Evolutionary conservation across 306 rosid species (phyloP).

Genomic region (Urtica urens): DNA sequence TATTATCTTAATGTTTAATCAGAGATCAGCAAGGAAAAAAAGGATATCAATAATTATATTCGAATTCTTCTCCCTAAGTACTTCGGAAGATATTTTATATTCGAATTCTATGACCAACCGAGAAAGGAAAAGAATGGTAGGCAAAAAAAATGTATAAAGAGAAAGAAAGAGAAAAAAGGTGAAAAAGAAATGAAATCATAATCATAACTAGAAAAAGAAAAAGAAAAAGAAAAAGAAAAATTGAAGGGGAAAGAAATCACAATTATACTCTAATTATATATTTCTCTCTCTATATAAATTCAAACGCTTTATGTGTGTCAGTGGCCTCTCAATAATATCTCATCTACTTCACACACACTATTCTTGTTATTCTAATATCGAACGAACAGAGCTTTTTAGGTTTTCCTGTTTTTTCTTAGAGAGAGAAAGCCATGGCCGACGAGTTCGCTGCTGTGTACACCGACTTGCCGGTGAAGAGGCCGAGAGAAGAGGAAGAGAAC

Average conservation of each 20-base stretch:
- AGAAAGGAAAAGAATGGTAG: too few species aligned
- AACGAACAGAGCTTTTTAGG: neutral
- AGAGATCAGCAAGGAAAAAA: too few species aligned
- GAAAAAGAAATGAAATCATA: too few species aligned
- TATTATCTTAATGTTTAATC: too few species aligned
- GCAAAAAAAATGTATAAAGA: too few species aligned
- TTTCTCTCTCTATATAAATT: neutral
- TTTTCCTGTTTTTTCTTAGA: neutral
- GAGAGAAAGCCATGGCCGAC: constrained; percentile 36
- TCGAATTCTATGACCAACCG: too few species aligned
- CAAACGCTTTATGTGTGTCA: neutral
- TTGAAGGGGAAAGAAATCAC: neutral
- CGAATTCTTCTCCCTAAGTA: too few species aligned
- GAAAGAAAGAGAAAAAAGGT: too few species aligned
- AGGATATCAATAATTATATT: too few species aligned
- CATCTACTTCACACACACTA: neutral
- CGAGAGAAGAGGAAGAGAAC: constrained; percentile 43
- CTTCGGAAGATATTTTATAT: too few species aligned
- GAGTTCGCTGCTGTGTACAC: constrained; percentile 22
- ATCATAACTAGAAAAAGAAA: neutral
- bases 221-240: neutral
- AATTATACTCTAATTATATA: neutral
- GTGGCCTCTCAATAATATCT: constrained; percentile 2
- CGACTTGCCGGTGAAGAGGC: constrained; percentile 56
- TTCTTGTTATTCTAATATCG: neutral